Percentiles rank a stretch among this genome's conserved stretches.
Evolutionary conservation across 768 basidiomycete species (phyloP).

Genomic region (Termitomyces sp.): DNA sequence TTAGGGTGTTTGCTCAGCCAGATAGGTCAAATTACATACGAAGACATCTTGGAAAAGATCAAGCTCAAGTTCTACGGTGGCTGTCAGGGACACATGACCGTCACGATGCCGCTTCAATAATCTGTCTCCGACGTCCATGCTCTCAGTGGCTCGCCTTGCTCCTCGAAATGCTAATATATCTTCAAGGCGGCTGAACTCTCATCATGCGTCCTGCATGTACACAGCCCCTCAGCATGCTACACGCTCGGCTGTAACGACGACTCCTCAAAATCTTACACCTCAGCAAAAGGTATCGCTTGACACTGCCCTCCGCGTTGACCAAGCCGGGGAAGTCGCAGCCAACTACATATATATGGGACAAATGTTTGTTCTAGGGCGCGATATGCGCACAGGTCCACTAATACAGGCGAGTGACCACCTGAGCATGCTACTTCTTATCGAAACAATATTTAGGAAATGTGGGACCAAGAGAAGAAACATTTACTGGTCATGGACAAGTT

Average conservation of each 20-base stretch:
- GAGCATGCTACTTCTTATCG: neutral
- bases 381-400: constrained; percentile 50
- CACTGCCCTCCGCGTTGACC: constrained; percentile 82
- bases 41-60: constrained; percentile 26
- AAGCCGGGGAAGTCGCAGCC: constrained; percentile 92
- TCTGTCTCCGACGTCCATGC: constrained; percentile 1
- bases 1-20: neutral
- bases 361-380: constrained; percentile 60
- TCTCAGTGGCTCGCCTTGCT: constrained; percentile 3
- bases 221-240: constrained; percentile 27
- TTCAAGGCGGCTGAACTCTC: neutral
- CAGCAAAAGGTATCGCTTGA: constrained; percentile 50
- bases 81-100: constrained; percentile 11
- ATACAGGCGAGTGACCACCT: constrained; percentile 58
- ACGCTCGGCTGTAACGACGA: constrained; percentile 41
- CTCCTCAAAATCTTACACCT: constrained; percentile 47
- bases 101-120: neutral
- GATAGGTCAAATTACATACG: constrained; percentile 24
- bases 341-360: constrained; percentile 96
- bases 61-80: neutral
- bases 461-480: constrained; percentile 94
- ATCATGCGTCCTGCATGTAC: constrained; percentile 44
- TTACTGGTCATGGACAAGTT: constrained; percentile 81
- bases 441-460: constrained; percentile 73
- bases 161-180: neutral